Evolutionary conservation across 768 basidiomycete genomes (phyloP), one percentile per base, ranked within the genome.

Genomic region (Tulasnella sp.): DNA sequence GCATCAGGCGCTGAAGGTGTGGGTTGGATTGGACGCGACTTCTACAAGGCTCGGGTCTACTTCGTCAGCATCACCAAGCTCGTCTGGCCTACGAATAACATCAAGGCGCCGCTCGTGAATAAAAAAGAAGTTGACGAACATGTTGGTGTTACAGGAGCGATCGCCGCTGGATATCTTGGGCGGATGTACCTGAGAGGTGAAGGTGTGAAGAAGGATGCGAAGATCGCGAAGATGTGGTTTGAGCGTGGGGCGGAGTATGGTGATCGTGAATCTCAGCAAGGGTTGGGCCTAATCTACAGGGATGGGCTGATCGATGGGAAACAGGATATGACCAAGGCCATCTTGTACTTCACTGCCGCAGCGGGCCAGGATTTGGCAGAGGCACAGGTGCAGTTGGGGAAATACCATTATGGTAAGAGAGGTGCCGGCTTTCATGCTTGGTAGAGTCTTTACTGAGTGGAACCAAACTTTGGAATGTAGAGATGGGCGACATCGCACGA

Each of bases 131-230:
- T 75, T 4, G 78, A 84, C 71, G 79, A 80, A 10, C 81, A 84
- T 24, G 75, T 74, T 2, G 32, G 47, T 5, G 80, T 83, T 27
- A 74, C 77, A 51, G 93, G 89, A 0, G 82, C 86, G 3, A 79
- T 83, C 1, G 85, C 89, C 53, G 92, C 93, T 4, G 89, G 80
- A 2, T 97, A 89, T 71, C 70, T 98, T 5, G 96, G 95, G 0
- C 80, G 91, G 60, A 98, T 99, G 93, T 87, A 86, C 65, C 71
- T 99, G 30, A 77, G 96, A 38, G 95, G 96, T 0, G 96, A 98
- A 69, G 95, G 94, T 5, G 82, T 89, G 23, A 85, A 85, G 65
- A 76, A 77, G 61, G 88, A 97, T 70, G 78, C 80, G 19, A 75
- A 77, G 26, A 70, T 80, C 63, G 94, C 91, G 8, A 90, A 84